Evolutionary conservation across 1,284 basidiomycete species (phyloP), one percentile per base, ranked within the genome.

Genomic region (Ustilago cynodontis): DNA sequence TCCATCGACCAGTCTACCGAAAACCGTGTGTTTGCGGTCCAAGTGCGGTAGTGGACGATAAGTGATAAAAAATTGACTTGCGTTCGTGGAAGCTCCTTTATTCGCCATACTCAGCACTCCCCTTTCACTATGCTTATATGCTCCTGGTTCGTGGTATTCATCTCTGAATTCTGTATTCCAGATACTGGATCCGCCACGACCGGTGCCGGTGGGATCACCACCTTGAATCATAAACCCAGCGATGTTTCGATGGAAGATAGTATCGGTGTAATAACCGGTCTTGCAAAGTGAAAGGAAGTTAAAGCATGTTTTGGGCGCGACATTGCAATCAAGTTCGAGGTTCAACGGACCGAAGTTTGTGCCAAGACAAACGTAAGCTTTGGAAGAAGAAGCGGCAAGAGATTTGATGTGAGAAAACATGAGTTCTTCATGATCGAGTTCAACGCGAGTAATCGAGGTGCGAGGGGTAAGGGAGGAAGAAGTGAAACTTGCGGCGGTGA

Each of bases 151-250:
- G 81, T 92, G 91, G 81, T 93, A 91, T 87, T 98, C 96, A 83
- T 99, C 96, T 62, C 94, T 90, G 87, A 99, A 99, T 6, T 94
- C 93, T 26, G 92, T 93, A 4, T 93, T 94, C 96, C 96, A 99
- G 84, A 91, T 92, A n/a, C 93, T 95, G 82, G 93, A 89, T 7
- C 96, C 96, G 4, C 96, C 97, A 29, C 93, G 88, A 0, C 97
- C 96, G 1, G 95, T 99, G 1, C 97, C 96, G 0, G 94, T 95
- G 2, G 95, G 95, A 86, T 99, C 95, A 51, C 95, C 96, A 1
- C 94, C 95, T 90, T 98, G 95, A 29, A 95, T 90, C 97, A 99
- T 99, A 85, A 99, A 99, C 0, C 94, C 95, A 6, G 95, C 95
- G 14, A 99, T 94, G 54, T 97, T 88, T 37, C 96, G 91, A 85